Evolutionary conservation across 2,329 filamentous ascomycete genomes (phyloP).

Genomic region (Tolypocladium amazonense): DNA sequence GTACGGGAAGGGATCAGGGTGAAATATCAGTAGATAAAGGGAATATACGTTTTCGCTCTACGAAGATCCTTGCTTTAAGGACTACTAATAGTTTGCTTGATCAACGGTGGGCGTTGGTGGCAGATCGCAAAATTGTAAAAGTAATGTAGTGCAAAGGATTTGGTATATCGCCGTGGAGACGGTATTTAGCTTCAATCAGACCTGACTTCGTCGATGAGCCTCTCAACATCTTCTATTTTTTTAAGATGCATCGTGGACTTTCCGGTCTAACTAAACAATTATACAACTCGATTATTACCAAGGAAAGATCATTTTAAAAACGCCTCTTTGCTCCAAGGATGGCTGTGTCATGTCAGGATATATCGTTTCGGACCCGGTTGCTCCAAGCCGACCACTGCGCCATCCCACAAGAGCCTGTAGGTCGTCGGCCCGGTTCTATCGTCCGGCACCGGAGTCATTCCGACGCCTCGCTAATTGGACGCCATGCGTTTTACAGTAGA

Average conservation of each 20-base stretch:
- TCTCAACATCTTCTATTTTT: neutral
- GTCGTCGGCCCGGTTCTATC: too few species aligned
- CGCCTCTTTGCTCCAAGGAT: neutral
- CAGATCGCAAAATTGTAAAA: neutral
- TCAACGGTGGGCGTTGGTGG: neutral
- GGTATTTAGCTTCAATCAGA: neutral
- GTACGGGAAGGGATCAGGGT: too few species aligned
- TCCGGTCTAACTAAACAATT: neutral
- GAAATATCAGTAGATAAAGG: too few species aligned
- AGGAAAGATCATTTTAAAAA: neutral
- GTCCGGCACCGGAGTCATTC: too few species aligned
- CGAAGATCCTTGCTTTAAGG: neutral
- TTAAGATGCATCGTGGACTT: neutral
- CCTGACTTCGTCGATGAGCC: neutral
- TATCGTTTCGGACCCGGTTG: neutral
- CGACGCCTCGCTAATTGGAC: too few species aligned
- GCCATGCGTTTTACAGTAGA: too few species aligned
- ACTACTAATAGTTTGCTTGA: neutral
- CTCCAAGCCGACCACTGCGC: too few species aligned
- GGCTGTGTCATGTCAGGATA: neutral
- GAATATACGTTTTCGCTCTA: too few species aligned
- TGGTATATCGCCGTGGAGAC: neutral
- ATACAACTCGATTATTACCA: neutral
- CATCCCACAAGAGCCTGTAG: too few species aligned
- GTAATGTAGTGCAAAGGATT: neutral